Base-by-base conservation (phyloP, 2,329 filamentous ascomycete species). In the Cytospora schulzeri region DNA sequence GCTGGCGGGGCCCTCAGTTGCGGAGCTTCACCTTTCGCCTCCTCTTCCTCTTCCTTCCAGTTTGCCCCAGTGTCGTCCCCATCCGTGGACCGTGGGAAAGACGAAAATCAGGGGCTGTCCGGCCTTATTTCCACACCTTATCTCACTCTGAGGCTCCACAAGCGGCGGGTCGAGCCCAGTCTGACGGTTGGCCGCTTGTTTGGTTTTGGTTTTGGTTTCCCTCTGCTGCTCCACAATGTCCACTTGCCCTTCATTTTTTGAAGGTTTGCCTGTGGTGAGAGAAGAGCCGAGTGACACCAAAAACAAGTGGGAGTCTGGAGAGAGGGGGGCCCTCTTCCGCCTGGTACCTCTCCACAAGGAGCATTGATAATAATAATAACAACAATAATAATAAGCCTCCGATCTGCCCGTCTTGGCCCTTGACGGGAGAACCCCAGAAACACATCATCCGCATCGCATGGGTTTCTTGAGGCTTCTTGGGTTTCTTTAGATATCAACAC, bases 121-220 rank as follows among this genome's bases (percentile, higher is more conserved):
- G 60, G 64, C 50, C 60, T 65, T 65, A 63, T 63, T 66, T 35
- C 62, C 38, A 31, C 56, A 60, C 62, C 64, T 66, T 63, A 66
- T 64, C 64, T 59, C 55, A 57, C 53, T 57, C 12, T 35, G 57
- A 28, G 61, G 61, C 52, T 66, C 64, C 64, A 66, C 64, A 66
- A 48, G 29, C 33, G 33, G 33, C 14, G 52, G 57, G 54, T 64
- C 64, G 50, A 54, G 45, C 51, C 58, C 58, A 59, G 31, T 59
- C 56, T 45, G 54, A 63, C 61, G 50, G 54, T 28, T 48, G 56
- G 41, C 56, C 51, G 56, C 56, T 58, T 57, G 26, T 22, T 52
- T 57, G 22, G 22, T 28, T 52, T 62, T 54, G 38, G 15, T 55
- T 53, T 38, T n/a, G 9, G 28, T 50, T 33, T 41, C 28, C 15